Evolutionary conservation across 805 yeast genomes (phyloP), one percentile per base, ranked within the genome.

Genomic region (Metschnikowia matae): DNA sequence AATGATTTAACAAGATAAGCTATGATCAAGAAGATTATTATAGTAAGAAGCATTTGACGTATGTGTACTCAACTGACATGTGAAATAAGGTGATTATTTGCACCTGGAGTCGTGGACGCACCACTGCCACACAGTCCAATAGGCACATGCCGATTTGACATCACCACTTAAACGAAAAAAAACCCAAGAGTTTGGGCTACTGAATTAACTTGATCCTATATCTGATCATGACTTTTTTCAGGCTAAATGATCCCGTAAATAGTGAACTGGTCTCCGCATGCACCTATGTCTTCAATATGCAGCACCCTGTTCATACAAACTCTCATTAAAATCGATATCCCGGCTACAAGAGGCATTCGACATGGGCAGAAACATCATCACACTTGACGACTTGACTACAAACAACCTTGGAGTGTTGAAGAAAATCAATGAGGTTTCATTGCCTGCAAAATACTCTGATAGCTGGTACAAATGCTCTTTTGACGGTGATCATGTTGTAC

Each of bases 331-430:
- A 47, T 14, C 48, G 8, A 14, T 10, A 33, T 5, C 31, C 14
- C 21, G 13, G 37, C 32, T 18, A 15, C 20, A 11, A 33, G 6
- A 41, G 21, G 34, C 34, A 31, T n/a, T 21, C 31, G 45, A 26
- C 23, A 66, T 65, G 69, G 66, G 62, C 11, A 81, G 83, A 54
- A 74, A 67, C 46, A 68, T 67, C 46, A 68, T 82, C 14, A 72
- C 79, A 15, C 64, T 83, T 17, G 89, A 83, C 61, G 83, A 79
- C 57, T 58, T 84, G 48, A 84, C 88, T 2, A 62, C 55, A 44
- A 81, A 84, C 66, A 86, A 85, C 65, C 56, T 82, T 36, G 86
- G 83, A 1, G 71, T 79, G 1, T 72, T 87, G 52, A 74, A 78
- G 56, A 77, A 77, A 53, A 82, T 87, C 62, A 80, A 83, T 52